These are phyloP conservation scores for Aspergillus neoniger DNA, from an alignment of 2,329 filamentous ascomycete genomes.

Conservation along the genomic window DNA sequence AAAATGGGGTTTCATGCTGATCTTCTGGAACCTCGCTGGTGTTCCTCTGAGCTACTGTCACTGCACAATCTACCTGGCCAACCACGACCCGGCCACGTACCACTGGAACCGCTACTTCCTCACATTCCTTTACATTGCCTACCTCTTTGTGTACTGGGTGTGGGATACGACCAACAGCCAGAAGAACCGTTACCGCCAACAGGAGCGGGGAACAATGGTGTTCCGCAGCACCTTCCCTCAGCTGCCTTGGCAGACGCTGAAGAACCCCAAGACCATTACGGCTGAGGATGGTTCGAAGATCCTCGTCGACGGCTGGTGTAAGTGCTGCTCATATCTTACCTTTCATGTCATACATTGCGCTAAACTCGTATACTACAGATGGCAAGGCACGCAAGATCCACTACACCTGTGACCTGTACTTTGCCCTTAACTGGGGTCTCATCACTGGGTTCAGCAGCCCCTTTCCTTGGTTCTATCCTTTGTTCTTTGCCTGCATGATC, in stretches of 20 bases:
- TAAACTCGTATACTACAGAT: constrained; percentile 45
- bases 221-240: constrained; percentile 82
- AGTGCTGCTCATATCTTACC: constrained; percentile 30
- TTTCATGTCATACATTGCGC: background rate
- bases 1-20: constrained; percentile 97
- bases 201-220: constrained; percentile 69
- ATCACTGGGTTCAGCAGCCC: constrained; percentile 78
- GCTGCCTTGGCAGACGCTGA: constrained; percentile 80
- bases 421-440: constrained; percentile 76
- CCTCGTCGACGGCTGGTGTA: constrained; percentile 81
- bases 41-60: constrained; percentile 92
- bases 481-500: constrained; percentile 81
- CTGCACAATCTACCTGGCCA: constrained; percentile 86
- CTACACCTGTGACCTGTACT: constrained; percentile 78
- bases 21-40: constrained; percentile 95
- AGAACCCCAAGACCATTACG: constrained; percentile 77
- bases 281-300: constrained; percentile 74
- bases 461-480: constrained; percentile 86
- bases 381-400: constrained; percentile 76
- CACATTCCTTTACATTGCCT: constrained; percentile 65
- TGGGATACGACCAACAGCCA: constrained; percentile 93
- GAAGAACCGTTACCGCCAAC: constrained; percentile 86
- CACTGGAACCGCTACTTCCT: constrained; percentile 72
- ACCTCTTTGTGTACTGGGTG: constrained; percentile 83
- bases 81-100: constrained; percentile 76